Evolutionary conservation across 176 grass and related monocot species (phyloP).

Genomic region (Musa acuminata): DNA sequence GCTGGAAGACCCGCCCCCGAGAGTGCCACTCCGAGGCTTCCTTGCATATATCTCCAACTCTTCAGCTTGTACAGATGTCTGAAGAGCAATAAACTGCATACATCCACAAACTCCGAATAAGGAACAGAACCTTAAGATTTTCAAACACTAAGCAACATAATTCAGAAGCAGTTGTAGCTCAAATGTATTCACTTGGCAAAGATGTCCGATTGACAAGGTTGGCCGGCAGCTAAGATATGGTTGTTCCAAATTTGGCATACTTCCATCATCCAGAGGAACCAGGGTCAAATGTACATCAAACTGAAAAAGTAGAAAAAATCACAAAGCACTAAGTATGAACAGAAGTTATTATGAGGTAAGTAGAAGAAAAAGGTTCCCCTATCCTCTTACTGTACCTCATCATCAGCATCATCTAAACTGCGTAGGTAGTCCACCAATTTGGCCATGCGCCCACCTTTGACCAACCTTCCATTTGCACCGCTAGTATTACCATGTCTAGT

Average conservation of each 20-base stretch:
- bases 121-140: too few relatives aligned
- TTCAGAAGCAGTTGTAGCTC: slow-evolving; percentile 7
- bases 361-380: slow-evolving; percentile 1
- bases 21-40: slow-evolving; percentile 27
- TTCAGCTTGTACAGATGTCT: slow-evolving; percentile 45
- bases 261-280: slow-evolving; percentile 42
- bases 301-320: slow-evolving; percentile 26
- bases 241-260: slow-evolving; percentile 38
- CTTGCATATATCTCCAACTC: slow-evolving; percentile 55
- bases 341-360: neutral
- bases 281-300: slow-evolving; percentile 44
- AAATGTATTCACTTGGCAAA: slow-evolving; percentile 41
- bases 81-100: slow-evolving; percentile 54
- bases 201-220: slow-evolving; percentile 43
- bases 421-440: slow-evolving; percentile 63
- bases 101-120: slow-evolving; percentile 1
- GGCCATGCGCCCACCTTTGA: slow-evolving; percentile 36
- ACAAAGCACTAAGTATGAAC: neutral
- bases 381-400: slow-evolving; percentile 37
- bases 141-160: neutral
- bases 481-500: slow-evolving; percentile 42
- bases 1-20: neutral
- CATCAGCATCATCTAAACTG: slow-evolving; percentile 42
- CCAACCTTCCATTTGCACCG: slow-evolving; percentile 42
- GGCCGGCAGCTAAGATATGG: slow-evolving; percentile 58